Evolutionary conservation across 176 grass and related monocot species (phyloP), one percentile per base, ranked within the genome.

Genomic region (Chloris gayana): DNA sequence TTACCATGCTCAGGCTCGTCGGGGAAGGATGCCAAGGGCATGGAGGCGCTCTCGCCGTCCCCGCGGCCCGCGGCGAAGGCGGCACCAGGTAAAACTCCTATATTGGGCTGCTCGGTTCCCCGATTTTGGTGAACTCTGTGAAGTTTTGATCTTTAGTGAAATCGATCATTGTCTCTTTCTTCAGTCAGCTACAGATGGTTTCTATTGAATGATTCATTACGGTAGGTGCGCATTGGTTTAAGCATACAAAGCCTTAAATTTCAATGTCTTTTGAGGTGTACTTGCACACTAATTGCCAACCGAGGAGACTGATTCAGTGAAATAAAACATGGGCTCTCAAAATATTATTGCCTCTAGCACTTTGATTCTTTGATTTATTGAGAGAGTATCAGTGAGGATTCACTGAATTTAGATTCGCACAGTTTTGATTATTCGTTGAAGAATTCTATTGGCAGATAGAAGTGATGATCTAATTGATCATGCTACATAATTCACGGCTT

Each of bases 1-100:
- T 87, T 89, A 51, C 89, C 89, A 10, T 92, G 93, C 76, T 88
- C 80, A 22, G 81, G 87, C 58, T 94, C 92, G 69, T 89, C 87
- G 56, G 85, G 75, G 63, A 85, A 87, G 85, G 89, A 91, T 10
- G 81, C 33, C 34, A 78, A 78, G 72, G 66, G 74, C 69, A 44
- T 83, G 54, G 89, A 34, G 59, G 88, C 83, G 25, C 39, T 89
- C 78, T 85, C 83, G 50, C 88, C 88, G 78, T 67, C 73, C 2
- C 78, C 88, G 9, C 73, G 79, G 73, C 39, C 79, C 15, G 30
- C 67, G 60, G 39, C 67, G 14, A 85, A 77, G 59, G 41, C 78
- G 14, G 78, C 73, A 27, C 50, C 83, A 82, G 83, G 88, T 89
- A 58, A 72, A 59, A 15, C 9, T 39, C 66, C 31, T 61, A 5